phyloP scores from a whole-genome alignment of 169 alveolate genomes.

The Hepatocystis sp. region DNA sequence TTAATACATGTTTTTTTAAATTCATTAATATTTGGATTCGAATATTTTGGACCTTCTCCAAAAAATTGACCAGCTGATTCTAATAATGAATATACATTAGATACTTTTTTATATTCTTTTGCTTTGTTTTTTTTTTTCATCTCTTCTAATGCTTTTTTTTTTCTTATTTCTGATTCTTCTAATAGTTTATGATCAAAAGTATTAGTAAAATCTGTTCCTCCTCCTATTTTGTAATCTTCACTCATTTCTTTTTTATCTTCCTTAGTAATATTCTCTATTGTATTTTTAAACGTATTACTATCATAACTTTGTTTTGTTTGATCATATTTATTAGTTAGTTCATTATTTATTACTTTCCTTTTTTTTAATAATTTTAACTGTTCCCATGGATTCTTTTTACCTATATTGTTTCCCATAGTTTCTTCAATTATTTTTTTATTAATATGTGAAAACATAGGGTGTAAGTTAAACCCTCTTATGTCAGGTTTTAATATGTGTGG shows the following conservation, averaged over 20 bases:
- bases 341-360: slow-evolving; percentile 22
- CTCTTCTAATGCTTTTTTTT: slow-evolving; percentile 70
- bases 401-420: slow-evolving; percentile 8
- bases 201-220: neutral
- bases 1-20: slow-evolving; percentile 59
- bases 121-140: slow-evolving; percentile 61
- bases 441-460: slow-evolving; percentile 69
- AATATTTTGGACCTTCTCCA: slow-evolving; percentile 78
- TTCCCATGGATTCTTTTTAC: slow-evolving; percentile 46
- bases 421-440: slow-evolving; percentile 52
- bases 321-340: neutral
- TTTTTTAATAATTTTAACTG: slow-evolving; percentile 50
- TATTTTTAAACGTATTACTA: neutral
- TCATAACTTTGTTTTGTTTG: neutral
- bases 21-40: slow-evolving; percentile 65
- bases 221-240: slow-evolving; percentile 15
- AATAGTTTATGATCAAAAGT: neutral
- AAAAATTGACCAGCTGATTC: slow-evolving; percentile 73
- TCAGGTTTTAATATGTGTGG: slow-evolving; percentile 18
- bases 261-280: neutral
- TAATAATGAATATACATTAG: slow-evolving; percentile 38
- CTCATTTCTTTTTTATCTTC: slow-evolving; percentile 19
- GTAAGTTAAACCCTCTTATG: slow-evolving; percentile 68
- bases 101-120: slow-evolving; percentile 50
- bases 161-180: slow-evolving; percentile 25